phyloP scores from a whole-genome alignment of 2,329 filamentous ascomycete genomes.

The Pseudopyrenochaeta lycopersici region DNA sequence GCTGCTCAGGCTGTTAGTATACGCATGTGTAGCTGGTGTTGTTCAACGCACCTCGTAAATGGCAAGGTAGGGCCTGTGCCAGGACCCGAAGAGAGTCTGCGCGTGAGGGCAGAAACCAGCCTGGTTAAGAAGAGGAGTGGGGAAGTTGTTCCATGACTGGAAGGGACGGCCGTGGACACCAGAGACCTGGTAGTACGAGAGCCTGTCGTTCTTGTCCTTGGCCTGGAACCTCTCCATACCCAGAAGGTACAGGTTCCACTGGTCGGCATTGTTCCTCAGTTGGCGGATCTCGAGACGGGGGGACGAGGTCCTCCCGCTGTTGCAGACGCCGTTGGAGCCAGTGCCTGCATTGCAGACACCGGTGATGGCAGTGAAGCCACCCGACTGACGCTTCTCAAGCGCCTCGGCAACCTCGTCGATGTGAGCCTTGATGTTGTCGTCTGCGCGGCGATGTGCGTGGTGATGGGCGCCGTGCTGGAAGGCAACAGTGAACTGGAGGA shows the following conservation, averaged over 20 bases:
- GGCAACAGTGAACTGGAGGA: slow-evolving; percentile 44
- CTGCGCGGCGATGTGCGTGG: slow-evolving; percentile 29
- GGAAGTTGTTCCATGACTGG: slow-evolving; percentile 62
- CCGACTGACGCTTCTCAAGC: slow-evolving; percentile 35
- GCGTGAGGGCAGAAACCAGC: slow-evolving; percentile 80
- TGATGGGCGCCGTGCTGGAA: slow-evolving; percentile 35
- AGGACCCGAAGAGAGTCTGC: slow-evolving; percentile 78
- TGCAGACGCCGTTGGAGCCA: slow-evolving; percentile 34
- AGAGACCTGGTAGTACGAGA: slow-evolving; percentile 81
- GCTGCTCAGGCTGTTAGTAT: slow-evolving; percentile 36
- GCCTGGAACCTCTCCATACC: slow-evolving; percentile 77
- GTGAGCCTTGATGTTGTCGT: slow-evolving; percentile 31
- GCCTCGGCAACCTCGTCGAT: slow-evolving; percentile 32
- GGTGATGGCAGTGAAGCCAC: slow-evolving; percentile 32
- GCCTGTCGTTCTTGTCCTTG: slow-evolving; percentile 68
- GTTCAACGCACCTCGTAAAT: slow-evolving; percentile 62
- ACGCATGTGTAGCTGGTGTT: too few relatives aligned
- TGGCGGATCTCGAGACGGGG: slow-evolving; percentile 73
- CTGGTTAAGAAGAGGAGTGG: slow-evolving; percentile 56
- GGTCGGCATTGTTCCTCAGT: slow-evolving; percentile 68
- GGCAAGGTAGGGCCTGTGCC: slow-evolving; percentile 83
- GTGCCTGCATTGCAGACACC: slow-evolving; percentile 38
- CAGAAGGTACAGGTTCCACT: slow-evolving; percentile 80
- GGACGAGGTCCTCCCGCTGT: slow-evolving; percentile 39
- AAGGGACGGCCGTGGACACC: slow-evolving; percentile 83